Base-by-base conservation (phyloP, 345 rosid species). In the Melastoma malabathricum region DNA sequence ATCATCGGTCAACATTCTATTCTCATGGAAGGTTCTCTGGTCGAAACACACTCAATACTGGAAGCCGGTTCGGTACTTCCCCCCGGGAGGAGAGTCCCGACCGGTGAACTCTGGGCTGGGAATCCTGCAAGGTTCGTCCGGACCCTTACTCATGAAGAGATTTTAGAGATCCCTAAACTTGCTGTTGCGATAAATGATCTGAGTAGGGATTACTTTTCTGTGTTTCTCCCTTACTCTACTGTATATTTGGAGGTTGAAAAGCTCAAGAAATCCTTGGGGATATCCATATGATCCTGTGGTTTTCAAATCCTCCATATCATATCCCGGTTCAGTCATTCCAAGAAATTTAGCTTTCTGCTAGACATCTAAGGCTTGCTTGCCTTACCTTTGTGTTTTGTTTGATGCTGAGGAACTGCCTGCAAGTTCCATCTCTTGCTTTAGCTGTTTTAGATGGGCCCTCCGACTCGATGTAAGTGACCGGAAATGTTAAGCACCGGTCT, bases 21-120 rank as follows among this genome's bases (percentile, higher is more conserved):
- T 67, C 90, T 92, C 23, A 87, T 87, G 94, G 98, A 92, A 79
- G 97, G 98, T 58, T 92, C 98, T 14, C 64, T 92, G 63, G 83
- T 92, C 14, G 98, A 92, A 73, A 82, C 90, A 1, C 89, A 76
- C 52, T 73, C 98, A 18, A 92, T 92, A 49, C 73, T 92, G 5
- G 98, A 92, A 76, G 98, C 97, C 2, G 98, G 95, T 29, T 84
- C 98, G 2, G 90, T 92, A 47, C 73, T 92, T 54, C 97, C 95
- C 18, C 98, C 98, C 41, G 97, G 96, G 31, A 80, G 98, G 66
- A 77, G 95, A 74, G 84, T 92, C 52, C 98, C 97, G 44, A 77
- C 87, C 0, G 95, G 98, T 50, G 97, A 92, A 56, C 88, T 87
- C 46, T 92, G 97, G 97, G 95, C 95, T 39, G 99, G 99, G 45